Conservation (phyloP, 2,329 filamentous ascomycete genomes). For the Amauroascus niger region DNA sequence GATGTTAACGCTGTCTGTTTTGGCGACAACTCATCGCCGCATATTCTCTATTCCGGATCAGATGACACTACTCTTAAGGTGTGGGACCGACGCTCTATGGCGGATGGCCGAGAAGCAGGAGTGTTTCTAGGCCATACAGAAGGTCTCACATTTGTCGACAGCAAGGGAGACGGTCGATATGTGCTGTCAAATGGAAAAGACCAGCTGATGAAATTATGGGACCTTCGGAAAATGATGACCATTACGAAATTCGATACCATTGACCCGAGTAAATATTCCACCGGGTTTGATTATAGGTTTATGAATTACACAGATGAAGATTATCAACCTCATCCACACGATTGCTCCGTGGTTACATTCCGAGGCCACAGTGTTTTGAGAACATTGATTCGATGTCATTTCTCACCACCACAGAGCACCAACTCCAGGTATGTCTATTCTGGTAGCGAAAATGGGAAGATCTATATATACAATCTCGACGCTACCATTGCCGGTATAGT, state of each 20-base stretch:
- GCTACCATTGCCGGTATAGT: constrained; percentile 70
- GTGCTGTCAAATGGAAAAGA: constrained; percentile 92
- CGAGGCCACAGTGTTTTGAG: constrained; percentile 79
- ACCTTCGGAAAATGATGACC: constrained; percentile 78
- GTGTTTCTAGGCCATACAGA: constrained; percentile 47
- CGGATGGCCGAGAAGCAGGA: constrained; percentile 52
- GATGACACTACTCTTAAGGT: constrained; percentile 92
- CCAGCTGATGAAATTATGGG: constrained; percentile 96
- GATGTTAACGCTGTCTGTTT: constrained; percentile 98
- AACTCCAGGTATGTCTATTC: constrained; percentile 89
- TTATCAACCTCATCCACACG: constrained; percentile 61
- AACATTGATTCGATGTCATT: constrained; percentile 90
- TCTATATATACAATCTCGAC: constrained; percentile 90
- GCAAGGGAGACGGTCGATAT: constrained; percentile 81
- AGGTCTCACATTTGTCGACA: constrained; percentile 58
- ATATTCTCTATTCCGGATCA: constrained; percentile 91
- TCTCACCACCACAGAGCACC: constrained; percentile 75
- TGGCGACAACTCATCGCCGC: constrained; percentile 75
- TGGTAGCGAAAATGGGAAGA: constrained; percentile 78
- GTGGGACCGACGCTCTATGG: constrained; percentile 75
- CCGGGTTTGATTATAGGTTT: constrained; percentile 55
- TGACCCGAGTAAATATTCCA: constrained; percentile 45
- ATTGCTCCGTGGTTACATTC: constrained; percentile 90
- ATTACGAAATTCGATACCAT: constrained; percentile 50
- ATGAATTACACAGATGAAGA: constrained; percentile 45